Evolutionary conservation across 2,329 filamentous ascomycete species (phyloP).

Genomic region (Amesomyces nigricolor): DNA sequence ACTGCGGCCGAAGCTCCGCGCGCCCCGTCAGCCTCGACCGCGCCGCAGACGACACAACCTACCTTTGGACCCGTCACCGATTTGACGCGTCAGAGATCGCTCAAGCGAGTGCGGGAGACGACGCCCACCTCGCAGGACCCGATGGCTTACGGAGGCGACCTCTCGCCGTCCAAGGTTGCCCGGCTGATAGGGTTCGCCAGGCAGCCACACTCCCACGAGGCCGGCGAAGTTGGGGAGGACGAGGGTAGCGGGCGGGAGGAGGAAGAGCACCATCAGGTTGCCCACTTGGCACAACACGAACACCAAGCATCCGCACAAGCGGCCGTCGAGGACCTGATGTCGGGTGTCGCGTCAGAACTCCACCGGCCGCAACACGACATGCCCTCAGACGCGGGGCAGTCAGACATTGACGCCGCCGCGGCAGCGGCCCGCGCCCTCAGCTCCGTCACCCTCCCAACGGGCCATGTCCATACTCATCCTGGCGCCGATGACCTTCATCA

Average conservation of each 20-base stretch:
- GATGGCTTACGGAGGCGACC: conserved; percentile 32
- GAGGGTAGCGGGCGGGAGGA: conserved; percentile 48
- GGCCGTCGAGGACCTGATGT: conserved; percentile 49
- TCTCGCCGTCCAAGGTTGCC: conserved; percentile 50
- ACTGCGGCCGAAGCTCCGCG: conserved; percentile 48
- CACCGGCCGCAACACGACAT: conserved; percentile 49
- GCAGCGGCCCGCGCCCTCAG: conserved; percentile 36
- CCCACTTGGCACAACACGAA: conserved; percentile 9
- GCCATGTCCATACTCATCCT: conserved; percentile 22
- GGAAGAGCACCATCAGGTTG: conserved; percentile 36
- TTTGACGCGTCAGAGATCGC: conserved; percentile 34
- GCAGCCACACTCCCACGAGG: conserved; percentile 43
- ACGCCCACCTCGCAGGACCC: conserved; percentile 39
- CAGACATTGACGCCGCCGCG: conserved; percentile 37
- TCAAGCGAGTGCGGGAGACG: conserved; percentile 45
- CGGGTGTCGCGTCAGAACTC: conserved; percentile 47
- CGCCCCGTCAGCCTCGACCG: conserved; percentile 31
- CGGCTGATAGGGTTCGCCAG: conserved; percentile 40
- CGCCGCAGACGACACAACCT: conserved; percentile 33
- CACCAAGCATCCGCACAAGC: conserved; percentile 44
- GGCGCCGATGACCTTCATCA: conserved; percentile 36
- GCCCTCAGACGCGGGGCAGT: conserved; percentile 28
- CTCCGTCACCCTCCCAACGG: conserved; percentile 30
- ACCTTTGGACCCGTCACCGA: conserved; percentile 37
- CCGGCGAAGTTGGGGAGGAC: conserved; percentile 49